Evolutionary conservation across 1,284 basidiomycete species (phyloP), one percentile per base, ranked within the genome.

Genomic region (Ganoderma sinense): DNA sequence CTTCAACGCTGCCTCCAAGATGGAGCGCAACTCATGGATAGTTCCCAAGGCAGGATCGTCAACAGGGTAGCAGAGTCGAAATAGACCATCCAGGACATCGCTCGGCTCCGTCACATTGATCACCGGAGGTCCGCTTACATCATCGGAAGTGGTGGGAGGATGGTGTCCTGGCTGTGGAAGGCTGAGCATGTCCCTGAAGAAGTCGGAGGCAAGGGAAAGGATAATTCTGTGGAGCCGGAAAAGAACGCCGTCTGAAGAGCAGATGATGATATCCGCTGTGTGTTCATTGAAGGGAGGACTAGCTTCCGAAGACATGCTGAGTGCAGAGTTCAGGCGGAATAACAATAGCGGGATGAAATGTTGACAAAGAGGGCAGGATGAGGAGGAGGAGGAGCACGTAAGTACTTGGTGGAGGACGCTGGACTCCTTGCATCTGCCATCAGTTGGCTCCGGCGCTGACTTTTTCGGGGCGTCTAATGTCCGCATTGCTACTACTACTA

Each of bases 111-210:
- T 40, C 11, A 70, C 69, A 8, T 39, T 43, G 10, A 67, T 29
- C 14, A 81, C 70, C 31, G 79, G 78, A 31, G 64, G n/a, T n/a
- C 43, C 65, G 23, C 65, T 59, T 4, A 41, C 20, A 20, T 33
- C 45, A n/a, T 33, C 29, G 18, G 43, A 60, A 16, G 20, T 5
- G 16, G 36, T n/a, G 11, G 14, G 23, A 23, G 8, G 14, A 3
- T 48, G 23, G 33, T 11, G 10, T 41, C 8, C 23, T 63, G 75
- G 69, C 13, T 69, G 77, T 8, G 80, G 78, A 55, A 84, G 66
- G 16, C 76, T 73, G 67, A 85, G 79, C 82, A 85, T 83, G 31
- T 77, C 74, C 23, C 76, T 72, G 71, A 87, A 85, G 66, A 84
- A n/a, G 36, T 75, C 71, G 6, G 85, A 86, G 3, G 85, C 81